phyloP scores from a whole-genome alignment of 106 monocot species.

The Phalaenopsis aphrodite region DNA sequence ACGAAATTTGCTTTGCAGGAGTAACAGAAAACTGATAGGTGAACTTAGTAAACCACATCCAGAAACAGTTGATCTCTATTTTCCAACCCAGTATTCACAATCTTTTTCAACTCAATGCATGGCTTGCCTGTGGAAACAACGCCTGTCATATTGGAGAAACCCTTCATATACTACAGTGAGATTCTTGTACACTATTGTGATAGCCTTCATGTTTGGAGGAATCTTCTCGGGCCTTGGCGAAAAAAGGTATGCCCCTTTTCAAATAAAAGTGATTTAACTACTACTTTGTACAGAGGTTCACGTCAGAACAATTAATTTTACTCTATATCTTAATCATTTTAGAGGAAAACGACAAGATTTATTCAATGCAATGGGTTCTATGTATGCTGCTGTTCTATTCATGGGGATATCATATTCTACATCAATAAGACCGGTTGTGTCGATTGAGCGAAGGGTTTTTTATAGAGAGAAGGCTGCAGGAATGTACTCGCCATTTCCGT shows the following conservation, averaged over 20 bases:
- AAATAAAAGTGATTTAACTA: background rate
- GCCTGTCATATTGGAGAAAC: conserved; percentile 29
- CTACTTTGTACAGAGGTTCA: background rate
- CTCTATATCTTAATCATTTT: background rate
- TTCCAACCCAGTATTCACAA: conserved; percentile 14
- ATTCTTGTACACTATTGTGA: conserved; percentile 18
- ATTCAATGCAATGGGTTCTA: conserved; percentile 34
- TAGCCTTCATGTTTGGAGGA: conserved; percentile 24
- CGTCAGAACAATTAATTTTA: too few species aligned
- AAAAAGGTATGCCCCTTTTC: conserved; percentile 8
- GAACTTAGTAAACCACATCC: conserved; percentile 15
- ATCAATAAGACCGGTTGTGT: conserved; percentile 31
- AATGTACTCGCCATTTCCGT: conserved; percentile 78
- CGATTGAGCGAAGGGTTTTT: conserved; percentile 55
- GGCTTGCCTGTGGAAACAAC: conserved; percentile 33
- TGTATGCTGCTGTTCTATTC: conserved; percentile 32
- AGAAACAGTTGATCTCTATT: conserved; percentile 17
- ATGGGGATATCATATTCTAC: conserved; percentile 15
- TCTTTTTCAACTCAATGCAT: conserved; percentile 16
- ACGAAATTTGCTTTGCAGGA: conserved; percentile 7
- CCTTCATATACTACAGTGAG: conserved; percentile 21
- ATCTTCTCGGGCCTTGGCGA: conserved; percentile 25
- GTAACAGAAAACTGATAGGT: conserved; percentile 16
- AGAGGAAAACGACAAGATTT: conserved; percentile 16
- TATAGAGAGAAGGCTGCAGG: conserved; percentile 59